phyloP scores from a whole-genome alignment of 2,329 filamentous ascomycete genomes.

The Ramularia collo-cygni region DNA sequence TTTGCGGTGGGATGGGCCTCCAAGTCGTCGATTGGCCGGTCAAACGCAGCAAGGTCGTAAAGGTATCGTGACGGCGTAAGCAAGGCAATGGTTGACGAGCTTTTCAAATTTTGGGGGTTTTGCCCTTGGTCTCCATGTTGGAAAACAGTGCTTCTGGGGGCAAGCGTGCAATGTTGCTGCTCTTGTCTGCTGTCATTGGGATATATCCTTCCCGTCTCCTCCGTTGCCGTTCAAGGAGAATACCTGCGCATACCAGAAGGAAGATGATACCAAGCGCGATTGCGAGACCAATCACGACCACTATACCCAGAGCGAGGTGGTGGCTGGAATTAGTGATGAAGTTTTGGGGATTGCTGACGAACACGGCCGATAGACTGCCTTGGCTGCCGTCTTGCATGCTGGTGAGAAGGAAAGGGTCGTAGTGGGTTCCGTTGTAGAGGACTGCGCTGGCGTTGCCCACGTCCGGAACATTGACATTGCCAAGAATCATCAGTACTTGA shows the following conservation, averaged over 20 bases:
- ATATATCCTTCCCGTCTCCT: constrained; percentile 74
- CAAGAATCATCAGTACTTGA: constrained; percentile 76
- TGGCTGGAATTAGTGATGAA: constrained; percentile 55
- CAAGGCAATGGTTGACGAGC: background rate
- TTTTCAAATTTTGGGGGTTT: constrained; percentile 18
- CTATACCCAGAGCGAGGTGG: constrained; percentile 64
- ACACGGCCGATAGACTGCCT: constrained; percentile 73
- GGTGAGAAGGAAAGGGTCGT: constrained; percentile 75
- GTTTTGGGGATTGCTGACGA: constrained; percentile 68
- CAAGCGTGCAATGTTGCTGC: constrained; percentile 43
- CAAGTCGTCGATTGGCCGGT: constrained; percentile 3
- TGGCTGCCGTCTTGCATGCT: constrained; percentile 55
- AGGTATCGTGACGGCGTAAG: constrained; percentile 8
- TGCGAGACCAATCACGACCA: constrained; percentile 73
- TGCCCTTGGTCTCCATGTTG: constrained; percentile 22
- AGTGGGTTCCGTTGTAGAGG: constrained; percentile 74
- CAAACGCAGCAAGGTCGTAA: constrained; percentile 5
- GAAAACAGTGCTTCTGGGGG: constrained; percentile 38
- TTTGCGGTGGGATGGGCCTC: constrained; percentile 4
- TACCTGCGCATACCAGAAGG: constrained; percentile 66
- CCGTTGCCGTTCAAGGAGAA: constrained; percentile 67
- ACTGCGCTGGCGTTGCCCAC: constrained; percentile 81
- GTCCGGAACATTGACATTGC: constrained; percentile 64
- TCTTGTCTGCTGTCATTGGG: constrained; percentile 50
- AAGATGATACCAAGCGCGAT: constrained; percentile 73